phyloP scores from a whole-genome alignment of 768 basidiomycete species.

The Tricholoma hemisulphureum region DNA sequence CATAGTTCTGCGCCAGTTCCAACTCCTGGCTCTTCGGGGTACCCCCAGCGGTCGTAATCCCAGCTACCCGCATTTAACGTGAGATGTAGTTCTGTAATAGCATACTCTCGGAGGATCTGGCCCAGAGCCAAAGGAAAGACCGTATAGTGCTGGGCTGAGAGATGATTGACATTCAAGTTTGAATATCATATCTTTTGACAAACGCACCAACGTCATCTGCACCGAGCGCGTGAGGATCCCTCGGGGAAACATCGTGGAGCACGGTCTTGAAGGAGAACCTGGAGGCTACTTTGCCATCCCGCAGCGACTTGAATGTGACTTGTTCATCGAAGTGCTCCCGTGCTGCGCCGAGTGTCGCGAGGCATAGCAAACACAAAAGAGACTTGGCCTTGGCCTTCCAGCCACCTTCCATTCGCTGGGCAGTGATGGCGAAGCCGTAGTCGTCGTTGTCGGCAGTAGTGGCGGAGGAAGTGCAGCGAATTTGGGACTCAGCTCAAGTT shows the following conservation, averaged over 20 bases:
- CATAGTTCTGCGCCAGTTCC: constrained; percentile 87
- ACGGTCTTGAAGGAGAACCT: constrained; percentile 78
- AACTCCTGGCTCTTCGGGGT: constrained; percentile 72
- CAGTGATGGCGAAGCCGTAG: not conserved
- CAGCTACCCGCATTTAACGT: constrained; percentile 90
- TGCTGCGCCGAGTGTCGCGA: constrained; percentile 1
- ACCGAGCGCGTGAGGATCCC: constrained; percentile 51
- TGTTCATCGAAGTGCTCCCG: constrained; percentile 50
- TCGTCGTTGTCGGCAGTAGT: not conserved
- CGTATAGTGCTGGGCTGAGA: constrained; percentile 77
- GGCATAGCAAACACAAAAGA: constrained; percentile 12
- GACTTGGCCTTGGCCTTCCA: constrained; percentile 15
- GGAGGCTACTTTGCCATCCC: constrained; percentile 80
- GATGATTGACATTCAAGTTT: not conserved
- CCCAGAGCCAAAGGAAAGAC: constrained; percentile 86
- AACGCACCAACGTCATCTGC: constrained; percentile 50
- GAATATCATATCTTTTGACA: not conserved
- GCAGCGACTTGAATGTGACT: constrained; percentile 50
- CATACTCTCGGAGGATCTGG: constrained; percentile 82
- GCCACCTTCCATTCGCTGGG: constrained; percentile 17
- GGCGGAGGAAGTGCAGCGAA: not conserved
- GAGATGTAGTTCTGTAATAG: constrained; percentile 84
- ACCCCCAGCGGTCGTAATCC: constrained; percentile 83
- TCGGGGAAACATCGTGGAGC: constrained; percentile 50
- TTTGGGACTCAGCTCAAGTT: not conserved